Conservation (phyloP, 2,329 filamentous ascomycete species). For the Xylariaceae sp. region DNA sequence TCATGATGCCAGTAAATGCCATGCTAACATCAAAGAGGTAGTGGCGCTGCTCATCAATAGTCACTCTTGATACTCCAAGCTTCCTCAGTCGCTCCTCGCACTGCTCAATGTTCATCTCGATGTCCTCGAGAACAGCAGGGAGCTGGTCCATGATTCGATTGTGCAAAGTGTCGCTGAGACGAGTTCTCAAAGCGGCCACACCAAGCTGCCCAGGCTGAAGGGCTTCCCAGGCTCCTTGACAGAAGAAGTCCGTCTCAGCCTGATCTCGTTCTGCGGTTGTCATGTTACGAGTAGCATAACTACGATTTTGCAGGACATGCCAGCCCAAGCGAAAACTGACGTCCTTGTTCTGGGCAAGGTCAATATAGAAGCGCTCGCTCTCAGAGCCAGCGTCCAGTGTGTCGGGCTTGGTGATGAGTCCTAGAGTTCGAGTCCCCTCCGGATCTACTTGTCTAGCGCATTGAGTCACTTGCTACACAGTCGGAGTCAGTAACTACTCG, state of each 20-base stretch:
- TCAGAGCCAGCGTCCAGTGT: slow-evolving; percentile 32
- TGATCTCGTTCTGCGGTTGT: slow-evolving; percentile 5
- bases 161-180: slow-evolving; percentile 24
- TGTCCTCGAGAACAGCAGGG: slow-evolving; percentile 28
- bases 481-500: too few relatives aligned
- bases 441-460: slow-evolving; percentile 36
- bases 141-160: slow-evolving; percentile 31
- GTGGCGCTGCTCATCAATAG: slow-evolving; percentile 22
- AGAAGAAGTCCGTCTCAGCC: slow-evolving; percentile 17
- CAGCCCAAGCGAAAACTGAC: slow-evolving; percentile 48
- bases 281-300: slow-evolving; percentile 7
- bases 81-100: slow-evolving; percentile 23
- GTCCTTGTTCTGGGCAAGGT: slow-evolving; percentile 43
- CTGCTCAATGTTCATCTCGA: slow-evolving; percentile 24
- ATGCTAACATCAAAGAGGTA: slow-evolving; percentile 29
- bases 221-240: slow-evolving; percentile 10
- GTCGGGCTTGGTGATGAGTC: slow-evolving; percentile 50
- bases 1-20: slow-evolving; percentile 25
- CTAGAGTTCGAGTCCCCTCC: slow-evolving; percentile 42
- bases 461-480: slow-evolving; percentile 41
- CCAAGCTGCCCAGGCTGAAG: slow-evolving; percentile 18
- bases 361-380: slow-evolving; percentile 38
- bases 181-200: slow-evolving; percentile 18
- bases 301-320: slow-evolving; percentile 48
- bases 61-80: slow-evolving; percentile 25